A percentile compares a stretch with the other conserved stretches of the same genome.
Evolutionary conservation across 2,329 filamentous ascomycete genomes (phyloP).

Genomic region (Bipolaris zeicola): DNA sequence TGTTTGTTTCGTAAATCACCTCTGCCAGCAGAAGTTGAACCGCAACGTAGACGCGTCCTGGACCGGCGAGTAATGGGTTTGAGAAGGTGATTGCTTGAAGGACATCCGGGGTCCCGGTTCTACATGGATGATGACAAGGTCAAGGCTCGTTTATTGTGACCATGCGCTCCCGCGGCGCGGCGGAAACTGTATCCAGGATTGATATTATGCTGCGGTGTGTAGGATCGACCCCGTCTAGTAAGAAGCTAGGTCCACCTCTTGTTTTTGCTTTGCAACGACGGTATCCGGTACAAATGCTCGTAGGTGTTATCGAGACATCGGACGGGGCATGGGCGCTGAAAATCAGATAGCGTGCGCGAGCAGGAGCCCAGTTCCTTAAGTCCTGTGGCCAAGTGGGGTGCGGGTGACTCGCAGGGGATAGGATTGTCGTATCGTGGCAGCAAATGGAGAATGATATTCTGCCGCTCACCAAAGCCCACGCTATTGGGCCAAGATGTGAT

Average conservation of each 20-base stretch:
- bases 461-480: conserved; percentile 40
- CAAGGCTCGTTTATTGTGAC: conserved; percentile 30
- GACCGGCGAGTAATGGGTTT: conserved; percentile 16
- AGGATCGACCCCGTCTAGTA: conserved; percentile 29
- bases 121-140: conserved; percentile 42
- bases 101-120: conserved; percentile 27
- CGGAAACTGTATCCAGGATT: conserved; percentile 29
- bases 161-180: conserved; percentile 41
- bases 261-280: conserved; percentile 14
- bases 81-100: conserved; percentile 30
- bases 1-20: conserved; percentile 32
- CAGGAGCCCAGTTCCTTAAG: conserved; percentile 41
- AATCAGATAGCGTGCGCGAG: conserved; percentile 36
- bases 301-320: conserved; percentile 5
- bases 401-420: conserved; percentile 40
- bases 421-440: conserved; percentile 35
- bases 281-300: conserved; percentile 18
- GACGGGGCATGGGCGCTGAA: conserved; percentile 13
- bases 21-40: conserved; percentile 45
- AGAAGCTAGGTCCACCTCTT: conserved; percentile 33
- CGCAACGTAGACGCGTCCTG: conserved; percentile 26
- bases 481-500: conserved; percentile 51
- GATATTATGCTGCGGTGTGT: conserved; percentile 25
- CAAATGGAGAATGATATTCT: conserved; percentile 45
- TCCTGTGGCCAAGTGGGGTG: conserved; percentile 37